Evolutionary conservation across 208 protist species (phyloP), one percentile per base, ranked within the genome.

Genomic region (Sergeia podlipaevii): DNA sequence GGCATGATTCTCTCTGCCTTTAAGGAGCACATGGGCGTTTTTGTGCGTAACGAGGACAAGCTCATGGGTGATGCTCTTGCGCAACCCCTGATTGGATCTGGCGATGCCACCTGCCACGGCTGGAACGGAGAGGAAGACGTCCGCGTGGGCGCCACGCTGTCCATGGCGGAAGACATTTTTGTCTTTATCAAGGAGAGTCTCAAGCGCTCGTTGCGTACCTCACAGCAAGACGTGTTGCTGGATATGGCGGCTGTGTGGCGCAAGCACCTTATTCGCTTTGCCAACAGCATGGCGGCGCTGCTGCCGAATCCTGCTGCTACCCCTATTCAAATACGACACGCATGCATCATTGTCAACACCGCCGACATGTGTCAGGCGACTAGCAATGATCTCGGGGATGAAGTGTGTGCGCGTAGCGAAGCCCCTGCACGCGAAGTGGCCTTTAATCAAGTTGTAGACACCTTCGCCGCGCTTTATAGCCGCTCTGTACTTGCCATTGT

Each of bases 121-220:
- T 93, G 85, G 78, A 76, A 77, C 53, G 70, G 59, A 28, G 72
- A 83, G 21, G 76, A 77, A 15, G 75, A 85, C 23, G 59, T 78
- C 29, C 58, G 67, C 33, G 69, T 67, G 8, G 86, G 85, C 27
- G 63, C 70, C 3, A 68, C 65, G 41, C 82, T 96, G 18, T 76
- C 85, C n/a, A 61, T 89, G n/a, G 74, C 87, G 2, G 80, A 89
- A 63, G 86, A 96, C 52, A 70, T 97, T 30, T 97, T 95, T 48
- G 74, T 93, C 15, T 95, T 93, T 62, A 93, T 97, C 58, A 91
- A 91, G 61, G 77, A 92, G 49, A 91, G 80, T 55, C 73, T 95
- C 4, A 90, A 84, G 58, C 85, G 86, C 20, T 66, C 85, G 4
- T 46, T 86, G 53, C 77, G 81, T 17, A 88, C 95, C 29, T 84